Evolutionary conservation across 2,329 filamentous ascomycete genomes (phyloP), one percentile per base, ranked within the genome.

Genomic region (Hymenoscyphus infarciens): DNA sequence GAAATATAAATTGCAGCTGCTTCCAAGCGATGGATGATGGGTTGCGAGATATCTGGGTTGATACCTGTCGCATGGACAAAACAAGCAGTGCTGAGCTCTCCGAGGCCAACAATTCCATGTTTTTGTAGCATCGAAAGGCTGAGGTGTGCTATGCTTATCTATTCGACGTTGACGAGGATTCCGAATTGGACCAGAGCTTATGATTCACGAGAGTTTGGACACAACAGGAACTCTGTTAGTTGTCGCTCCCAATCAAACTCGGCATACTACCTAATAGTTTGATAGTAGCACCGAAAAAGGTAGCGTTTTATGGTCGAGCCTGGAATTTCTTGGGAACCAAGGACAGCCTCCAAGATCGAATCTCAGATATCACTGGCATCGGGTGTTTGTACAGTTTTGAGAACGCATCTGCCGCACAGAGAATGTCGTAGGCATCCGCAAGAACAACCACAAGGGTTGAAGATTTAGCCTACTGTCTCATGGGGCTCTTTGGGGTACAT

Each of bases 371-470:
- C 16, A 62, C 61, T 25, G 39, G 56, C 15, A 25, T 38, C n/a
- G 10, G 22, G 25, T 16, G 15, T 15, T 22, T 59, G 19, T 15
- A 45, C 7, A 27, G n/a, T 19, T 56, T 33, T 6, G 16, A 72
- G 71, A 13, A 66, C 63, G 22, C 69, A 68, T 64, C 72, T 68
- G 11, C 75, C 68, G 72, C 76, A 67, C 11, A 66, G 59, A 69
- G 70, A 42, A 76, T 77, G 74, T 74, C 68, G 16, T 77, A 75
- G 75, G 74, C 74, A 11, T 67, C 74, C 10, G 60, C 64, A 22
- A 70, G 75, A 16, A 62, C 70, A 53, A 76, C 74, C 3, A 70
- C 66, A 1, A 69, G 73, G 15, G n/a, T 54, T 10, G 63, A 64
- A 33, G 63, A 77, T 62, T 64, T 67, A 53, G 75, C 75, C 1